A percentile compares a stretch with the other conserved stretches of the same genome.
These are phyloP conservation scores for Vachellia collinsii DNA, from an alignment of 306 rosid genomes.

Conservation along the genomic window DNA sequence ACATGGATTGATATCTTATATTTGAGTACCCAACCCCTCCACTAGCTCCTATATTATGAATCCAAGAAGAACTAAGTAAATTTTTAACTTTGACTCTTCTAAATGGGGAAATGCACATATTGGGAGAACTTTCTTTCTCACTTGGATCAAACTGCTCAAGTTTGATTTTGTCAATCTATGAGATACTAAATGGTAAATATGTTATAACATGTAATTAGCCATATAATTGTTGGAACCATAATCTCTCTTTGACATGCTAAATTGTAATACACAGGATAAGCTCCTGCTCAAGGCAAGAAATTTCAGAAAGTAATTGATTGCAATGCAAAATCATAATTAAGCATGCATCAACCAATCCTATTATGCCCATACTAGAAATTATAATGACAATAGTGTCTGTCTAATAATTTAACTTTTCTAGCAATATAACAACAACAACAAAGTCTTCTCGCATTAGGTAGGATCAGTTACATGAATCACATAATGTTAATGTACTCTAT, in stretches of 20 bases:
- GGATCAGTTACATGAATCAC: no score
- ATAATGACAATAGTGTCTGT: neutral
- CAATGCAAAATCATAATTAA: neutral
- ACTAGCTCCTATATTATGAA: no score
- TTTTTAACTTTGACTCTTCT: neutral
- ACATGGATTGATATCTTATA: no score
- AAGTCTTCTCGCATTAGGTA: no score
- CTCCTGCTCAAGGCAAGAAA: neutral
- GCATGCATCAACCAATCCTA: neutral
- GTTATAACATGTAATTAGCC: neutral
- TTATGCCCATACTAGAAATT: neutral
- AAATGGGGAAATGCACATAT: neutral
- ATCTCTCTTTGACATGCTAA: neutral
- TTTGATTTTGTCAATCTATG: neutral
- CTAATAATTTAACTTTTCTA: constrained; percentile 32
- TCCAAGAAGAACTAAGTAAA: neutral
- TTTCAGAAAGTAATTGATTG: neutral
- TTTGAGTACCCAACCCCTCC: no score
- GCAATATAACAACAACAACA: neutral
- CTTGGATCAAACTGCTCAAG: neutral
- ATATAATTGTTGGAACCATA: neutral
- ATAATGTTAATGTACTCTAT: no score
- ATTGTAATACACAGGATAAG: neutral
- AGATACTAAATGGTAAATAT: neutral
- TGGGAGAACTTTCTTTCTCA: neutral